Evolutionary conservation across 164 flowering plant genomes (phyloP), one percentile per base, ranked within the genome.

Genomic region (Piper betle): DNA sequence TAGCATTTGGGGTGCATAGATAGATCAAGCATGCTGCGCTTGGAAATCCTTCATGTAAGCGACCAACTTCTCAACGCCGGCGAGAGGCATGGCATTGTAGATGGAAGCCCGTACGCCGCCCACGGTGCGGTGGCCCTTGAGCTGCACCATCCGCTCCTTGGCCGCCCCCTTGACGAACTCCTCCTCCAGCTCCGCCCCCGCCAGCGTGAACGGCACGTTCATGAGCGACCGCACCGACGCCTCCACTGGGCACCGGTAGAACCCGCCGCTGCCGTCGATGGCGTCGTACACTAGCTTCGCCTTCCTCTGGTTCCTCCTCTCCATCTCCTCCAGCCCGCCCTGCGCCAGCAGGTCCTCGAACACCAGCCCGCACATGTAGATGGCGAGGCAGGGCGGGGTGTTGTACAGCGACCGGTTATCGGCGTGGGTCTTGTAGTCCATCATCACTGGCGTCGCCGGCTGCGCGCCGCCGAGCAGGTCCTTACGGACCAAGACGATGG

Each of bases 71-170:
- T 90, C 87, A 48, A 93, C 95, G 2, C 99, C 99, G 68, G 91
- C 96, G 69, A 82, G 74, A 9, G 96, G 95, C 97, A 91, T 88
- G 0, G 99, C 99, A 75, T 94, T 94, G 67, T 88, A 94, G 33
- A 94, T 94, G 1, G 97, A 91, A 75, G 99, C 99, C 53, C 99
- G 74, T 84, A 91, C 84, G 4, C 99, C 97, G 16, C 99, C 99
- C 7, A 94, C 99, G 20, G 99, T 91, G 62, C 97, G 69, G 55
- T 93, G 99, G 17, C 99, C 97, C 80, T 94, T 94, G 37, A 94
- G 89, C 76, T 87, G 91, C 62, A 91, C 82, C 99, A 91, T 91
- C 72, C 80, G 82, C 80, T 88, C 92, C 71, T 81, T 80, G 0
- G 83, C 85, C 3, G 97, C 97, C 61, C 84, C 91, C 80, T 91